Base-by-base conservation (phyloP, 352 stramenopile species). In the Globisporangium apiculatum region DNA sequence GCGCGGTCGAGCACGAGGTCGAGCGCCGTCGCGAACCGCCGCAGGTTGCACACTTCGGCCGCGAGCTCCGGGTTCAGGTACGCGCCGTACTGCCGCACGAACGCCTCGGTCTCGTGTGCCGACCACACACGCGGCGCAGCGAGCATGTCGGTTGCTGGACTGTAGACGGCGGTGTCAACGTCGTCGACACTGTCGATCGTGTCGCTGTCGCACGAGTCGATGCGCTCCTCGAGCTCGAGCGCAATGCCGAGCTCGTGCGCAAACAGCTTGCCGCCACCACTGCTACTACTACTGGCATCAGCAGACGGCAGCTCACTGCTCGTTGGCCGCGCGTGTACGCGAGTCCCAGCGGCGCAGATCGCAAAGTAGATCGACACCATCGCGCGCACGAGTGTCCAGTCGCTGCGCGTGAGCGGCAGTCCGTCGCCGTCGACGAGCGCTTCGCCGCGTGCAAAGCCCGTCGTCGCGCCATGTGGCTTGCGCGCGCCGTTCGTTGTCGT, bases 51-150 rank as follows among this genome's bases (percentile, higher is more conserved):
- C 0, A 92, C 71, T 63, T 94, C 76, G 42, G 83, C 83, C 17
- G 86, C 86, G 42, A 92, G 66, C 51, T 95, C 86, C 6, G 85
- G 77, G 53, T 91, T 90, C 50, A 95, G 65, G 58, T 95, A 95
- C 36, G 83, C 83, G 8, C 83, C 83, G 46, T 95, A 95, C 55
- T 90, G 92, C 52, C 62, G 68, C 35, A 94, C 69, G 56, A 94
- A 94, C 0, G 67, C 71, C 61, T 92, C 66, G 5, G 82, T 72
- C 61, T 90, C 80, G n/a, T 58, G 56, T 35, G 62, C 62, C 17
- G 68, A 72, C 71, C 73, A 86, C 10, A 62, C 18, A 0, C 40
- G 49, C 12, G 52, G 50, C 6, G 51, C 50, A 3, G 42, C 35
- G 12, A 66, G 58, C 48, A 61, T 56, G 18, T 53, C 37, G 24